Base-by-base conservation (phyloP, 768 basidiomycete species). In the Lyophyllum semitale region DNA sequence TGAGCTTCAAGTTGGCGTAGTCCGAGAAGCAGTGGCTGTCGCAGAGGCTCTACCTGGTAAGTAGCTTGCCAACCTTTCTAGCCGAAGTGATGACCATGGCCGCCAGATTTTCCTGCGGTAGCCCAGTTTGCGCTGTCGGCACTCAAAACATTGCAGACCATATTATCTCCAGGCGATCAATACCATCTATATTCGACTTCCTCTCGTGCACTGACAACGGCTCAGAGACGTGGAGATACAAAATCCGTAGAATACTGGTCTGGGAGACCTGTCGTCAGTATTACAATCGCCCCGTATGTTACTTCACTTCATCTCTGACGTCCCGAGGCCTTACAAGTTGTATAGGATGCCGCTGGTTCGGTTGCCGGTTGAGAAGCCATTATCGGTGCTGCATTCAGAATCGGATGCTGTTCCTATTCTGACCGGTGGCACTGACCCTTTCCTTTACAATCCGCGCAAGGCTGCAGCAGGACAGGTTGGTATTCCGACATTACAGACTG, bases 111-210 rank as follows among this genome's bases (percentile, higher is more conserved):
- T 63, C 78, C 85, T 37, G 81, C 89, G 2, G 90, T 97, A 44
- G 88, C 94, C 13, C 90, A 91, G 53, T 93, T 95, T 68, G 84
- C 90, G n/a, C 73, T 93, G n/a, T 92, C 93, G 2, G 86, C 94
- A 0, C 75, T 98, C 38, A 91, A 87, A 65, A 81, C 81, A 2
- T 73, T 97, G 54, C 81, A 89, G 60, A 67, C 76, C 13, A 81
- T 89, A 50, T 76, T 98, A 62, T 78, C 84, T 12, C 75, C 88
- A 0, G 78, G 77, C 2, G 95, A 97, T 66, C 97, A 99, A 67
- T 80, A 81, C 52, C 86, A 92, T 67, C 72, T 97, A 20, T 87
- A 89, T 58, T 74, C 82, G 45, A 87, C 89, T 17, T 84, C 91
- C 1, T 74, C 80, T 0, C 78, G 84, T n/a, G 92, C 93, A 5